Conservation (phyloP, 2,329 filamentous ascomycete species). For the Penicillium sp. region DNA sequence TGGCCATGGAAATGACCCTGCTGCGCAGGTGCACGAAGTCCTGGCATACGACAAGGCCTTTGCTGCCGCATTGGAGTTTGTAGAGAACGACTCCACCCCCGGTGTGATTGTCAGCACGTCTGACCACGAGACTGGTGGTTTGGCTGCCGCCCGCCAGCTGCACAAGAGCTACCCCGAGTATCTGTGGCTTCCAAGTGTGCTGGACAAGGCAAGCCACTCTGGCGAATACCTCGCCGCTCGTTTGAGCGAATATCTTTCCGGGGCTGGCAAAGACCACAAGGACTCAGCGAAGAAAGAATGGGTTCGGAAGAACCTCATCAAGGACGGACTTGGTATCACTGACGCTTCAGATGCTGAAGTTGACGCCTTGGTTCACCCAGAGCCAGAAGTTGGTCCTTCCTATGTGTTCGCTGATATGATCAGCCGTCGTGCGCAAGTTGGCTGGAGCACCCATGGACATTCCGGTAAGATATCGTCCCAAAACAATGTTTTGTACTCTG, state of each 20-base stretch:
- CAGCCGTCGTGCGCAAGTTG: slow-evolving; percentile 81
- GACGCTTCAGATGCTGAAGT: slow-evolving; percentile 75
- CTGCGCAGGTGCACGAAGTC: slow-evolving; percentile 85
- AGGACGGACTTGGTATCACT: slow-evolving; percentile 71
- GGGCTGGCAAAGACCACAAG: slow-evolving; percentile 33
- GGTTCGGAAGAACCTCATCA: slow-evolving; percentile 68
- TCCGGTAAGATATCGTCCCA: slow-evolving; percentile 46
- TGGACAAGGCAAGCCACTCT: slow-evolving; percentile 76
- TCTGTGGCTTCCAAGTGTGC: slow-evolving; percentile 80
- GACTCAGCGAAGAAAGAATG: slow-evolving; percentile 59
- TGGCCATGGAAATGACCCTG: slow-evolving; percentile 81
- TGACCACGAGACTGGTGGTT: slow-evolving; percentile 93
- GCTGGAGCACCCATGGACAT: slow-evolving; percentile 94
- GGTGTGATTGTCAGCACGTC: slow-evolving; percentile 86
- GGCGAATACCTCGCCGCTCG: slow-evolving; percentile 68
- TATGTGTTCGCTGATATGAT: slow-evolving; percentile 80
- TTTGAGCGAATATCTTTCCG: slow-evolving; percentile 61
- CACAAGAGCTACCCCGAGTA: slow-evolving; percentile 53
- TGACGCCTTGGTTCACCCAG: slow-evolving; percentile 59
- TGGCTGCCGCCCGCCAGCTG: slow-evolving; percentile 75
- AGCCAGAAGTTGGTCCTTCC: slow-evolving; percentile 56
- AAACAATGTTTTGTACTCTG: neutral
- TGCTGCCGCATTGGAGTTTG: slow-evolving; percentile 77
- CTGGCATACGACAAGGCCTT: slow-evolving; percentile 93
- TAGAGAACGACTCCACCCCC: slow-evolving; percentile 69